Conservation (phyloP, 1,284 basidiomycete genomes). For the Farysia itapuensis region DNA sequence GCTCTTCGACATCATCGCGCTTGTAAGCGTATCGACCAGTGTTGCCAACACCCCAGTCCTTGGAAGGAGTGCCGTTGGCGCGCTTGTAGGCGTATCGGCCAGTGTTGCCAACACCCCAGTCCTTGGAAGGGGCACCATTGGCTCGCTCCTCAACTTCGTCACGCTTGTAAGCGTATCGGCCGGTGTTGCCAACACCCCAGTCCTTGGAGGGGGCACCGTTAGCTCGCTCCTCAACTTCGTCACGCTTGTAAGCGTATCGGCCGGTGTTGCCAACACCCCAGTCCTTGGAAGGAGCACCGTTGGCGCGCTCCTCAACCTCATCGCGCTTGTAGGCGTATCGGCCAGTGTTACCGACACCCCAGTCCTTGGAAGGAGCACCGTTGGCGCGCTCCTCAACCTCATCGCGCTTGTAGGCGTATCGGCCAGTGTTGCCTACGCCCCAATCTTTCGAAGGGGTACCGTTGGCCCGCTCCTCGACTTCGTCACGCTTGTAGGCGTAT, state of each 20-base stretch:
- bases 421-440: not conserved
- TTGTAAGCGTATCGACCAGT: not conserved
- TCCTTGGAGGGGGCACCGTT: conserved; percentile 4
- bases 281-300: conserved; percentile 8
- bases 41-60: not conserved
- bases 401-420: conserved; percentile 8
- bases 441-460: not conserved
- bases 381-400: too few relatives aligned
- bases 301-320: too few relatives aligned
- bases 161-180: not conserved
- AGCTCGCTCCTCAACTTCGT: too few relatives aligned
- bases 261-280: conserved; percentile 8
- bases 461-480: not conserved
- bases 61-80: not conserved
- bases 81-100: not conserved
- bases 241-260: conserved; percentile 7
- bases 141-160: not conserved
- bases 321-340: conserved; percentile 19
- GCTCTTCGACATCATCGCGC: not conserved
- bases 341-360: conserved; percentile 4
- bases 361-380: conserved; percentile 9
- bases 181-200: conserved; percentile 2
- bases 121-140: not conserved
- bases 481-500: not conserved
- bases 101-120: not conserved